Evolutionary conservation across 1,284 basidiomycete genomes (phyloP).

Genomic region (Ceratobasidium sp.): DNA sequence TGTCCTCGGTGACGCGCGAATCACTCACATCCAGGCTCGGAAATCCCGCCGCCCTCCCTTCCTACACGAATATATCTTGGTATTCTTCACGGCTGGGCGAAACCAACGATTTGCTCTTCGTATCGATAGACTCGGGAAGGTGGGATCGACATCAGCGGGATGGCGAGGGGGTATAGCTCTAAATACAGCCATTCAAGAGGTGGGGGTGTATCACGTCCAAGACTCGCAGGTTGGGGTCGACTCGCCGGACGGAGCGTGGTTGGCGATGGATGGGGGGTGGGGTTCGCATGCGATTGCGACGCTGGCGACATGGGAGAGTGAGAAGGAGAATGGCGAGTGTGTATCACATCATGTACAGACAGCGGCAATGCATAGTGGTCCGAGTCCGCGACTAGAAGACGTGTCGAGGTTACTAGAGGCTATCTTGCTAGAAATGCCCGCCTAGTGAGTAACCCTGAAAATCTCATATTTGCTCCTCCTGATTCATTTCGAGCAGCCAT

Average conservation of each 20-base stretch:
- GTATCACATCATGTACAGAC: slow-evolving; percentile 24
- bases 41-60: slow-evolving; percentile 35
- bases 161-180: background rate
- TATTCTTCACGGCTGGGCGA: slow-evolving; percentile 13
- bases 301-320: slow-evolving; percentile 3
- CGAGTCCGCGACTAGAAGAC: background rate
- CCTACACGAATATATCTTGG: slow-evolving; percentile 33
- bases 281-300: slow-evolving; percentile 25
- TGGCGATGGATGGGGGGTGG: slow-evolving; percentile 24
- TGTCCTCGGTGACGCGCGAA: slow-evolving; percentile 16
- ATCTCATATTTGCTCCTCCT: background rate
- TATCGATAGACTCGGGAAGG: slow-evolving; percentile 35
- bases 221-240: slow-evolving; percentile 27
- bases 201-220: slow-evolving; percentile 31
- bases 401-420: slow-evolving; percentile 32
- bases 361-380: no score
- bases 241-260: slow-evolving; percentile 15
- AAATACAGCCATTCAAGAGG: slow-evolving; percentile 22
- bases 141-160: background rate
- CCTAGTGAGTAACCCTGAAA: slow-evolving; percentile 15
- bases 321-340: background rate
- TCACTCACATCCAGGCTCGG: slow-evolving; percentile 36
- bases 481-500: background rate
- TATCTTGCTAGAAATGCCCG: slow-evolving; percentile 35
- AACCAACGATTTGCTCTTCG: slow-evolving; percentile 30